Evolutionary conservation across 2,329 filamentous ascomycete species (phyloP), one percentile per base, ranked within the genome.

Genomic region (Berkeleyomyces rouxiae): DNA sequence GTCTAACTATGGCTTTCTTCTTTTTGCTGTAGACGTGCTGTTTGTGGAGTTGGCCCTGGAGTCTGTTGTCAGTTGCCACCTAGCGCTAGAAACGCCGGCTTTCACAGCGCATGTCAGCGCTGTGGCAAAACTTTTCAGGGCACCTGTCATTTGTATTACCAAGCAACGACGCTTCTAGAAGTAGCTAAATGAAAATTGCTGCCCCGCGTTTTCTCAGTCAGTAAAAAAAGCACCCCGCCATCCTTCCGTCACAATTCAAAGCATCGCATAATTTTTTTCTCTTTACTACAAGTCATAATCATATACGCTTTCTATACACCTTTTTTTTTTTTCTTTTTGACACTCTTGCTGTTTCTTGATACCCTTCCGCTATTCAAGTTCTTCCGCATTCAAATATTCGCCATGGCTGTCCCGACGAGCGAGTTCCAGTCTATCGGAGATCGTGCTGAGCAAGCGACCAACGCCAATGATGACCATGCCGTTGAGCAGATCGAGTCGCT

Each of bases 401-500:
- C 65, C 16, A 68, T 66, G 23, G 67, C 71, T 58, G 71, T 73
- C 60, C 73, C 75, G 33, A 71, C 75, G 66, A 78, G 83, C 61
- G 80, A 83, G 69, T 86, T 86, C 71, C 77, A 83, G 68, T 75
- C 79, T 62, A 83, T 86, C 68, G 83, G 83, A 64, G 75, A 79
- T 68, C 83, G 84, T 73, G 82, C 78, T 65, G 77, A 80, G 67
- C 76, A 78, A 66, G 72, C 83, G 58, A 67, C 66, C 47, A 71
- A 70, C 23, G 70, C 71, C 16, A 78, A 82, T 44, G 79, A 83
- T 33, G 74, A 73, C 63, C 78, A 75, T 66, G 75, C 82, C 3
- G 82, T 86, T 49, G 82, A 86, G 67, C 81, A 86, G 73, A 84
- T 86, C 66, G 87, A 91, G 73, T 89, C 86, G 67, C 78, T 92